Evolutionary conservation across 2,329 filamentous ascomycete species (phyloP).

Genomic region (Epicoccum sorghinum): DNA sequence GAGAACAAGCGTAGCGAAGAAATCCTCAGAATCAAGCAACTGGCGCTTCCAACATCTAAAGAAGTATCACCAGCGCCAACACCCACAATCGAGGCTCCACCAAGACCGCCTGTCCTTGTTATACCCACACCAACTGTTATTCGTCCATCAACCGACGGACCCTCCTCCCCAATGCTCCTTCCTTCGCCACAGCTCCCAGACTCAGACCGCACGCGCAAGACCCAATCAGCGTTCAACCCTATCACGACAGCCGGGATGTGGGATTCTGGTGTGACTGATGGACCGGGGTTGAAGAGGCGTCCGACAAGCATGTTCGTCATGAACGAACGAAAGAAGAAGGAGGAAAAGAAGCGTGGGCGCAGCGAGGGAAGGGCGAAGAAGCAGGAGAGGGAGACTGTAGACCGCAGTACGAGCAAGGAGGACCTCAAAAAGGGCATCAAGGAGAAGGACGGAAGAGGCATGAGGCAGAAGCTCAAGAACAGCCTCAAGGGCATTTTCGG

Average conservation of each 20-base stretch:
- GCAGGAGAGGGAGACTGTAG: conserved; percentile 17
- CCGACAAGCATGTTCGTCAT: conserved; percentile 44
- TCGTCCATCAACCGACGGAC: conserved; percentile 18
- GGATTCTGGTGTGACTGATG: conserved; percentile 43
- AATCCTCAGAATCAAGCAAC: conserved; percentile 40
- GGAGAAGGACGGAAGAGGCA: conserved; percentile 3
- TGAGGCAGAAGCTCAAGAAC: conserved; percentile 5
- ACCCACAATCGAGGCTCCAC: not conserved
- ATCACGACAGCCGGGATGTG: conserved; percentile 44
- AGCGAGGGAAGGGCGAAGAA: conserved; percentile 34
- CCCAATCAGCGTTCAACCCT: conserved; percentile 41
- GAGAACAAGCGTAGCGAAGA: conserved; percentile 41
- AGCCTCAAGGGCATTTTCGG: conserved; percentile 12
- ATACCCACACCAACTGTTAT: conserved; percentile 24
- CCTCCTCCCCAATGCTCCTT: conserved; percentile 16
- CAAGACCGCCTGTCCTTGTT: not conserved
- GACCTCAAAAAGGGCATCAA: conserved; percentile 2
- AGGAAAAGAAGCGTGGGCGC: conserved; percentile 35
- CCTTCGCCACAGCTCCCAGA: conserved; percentile 23
- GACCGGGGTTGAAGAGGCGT: conserved; percentile 32
- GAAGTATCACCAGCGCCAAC: conserved; percentile 12
- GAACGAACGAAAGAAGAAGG: conserved; percentile 40
- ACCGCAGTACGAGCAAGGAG: conserved; percentile 13
- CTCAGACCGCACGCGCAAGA: conserved; percentile 30
- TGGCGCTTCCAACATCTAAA: conserved; percentile 26